Conservation (phyloP, 352 stramenopile genomes). For the Pythium plurisporium region DNA sequence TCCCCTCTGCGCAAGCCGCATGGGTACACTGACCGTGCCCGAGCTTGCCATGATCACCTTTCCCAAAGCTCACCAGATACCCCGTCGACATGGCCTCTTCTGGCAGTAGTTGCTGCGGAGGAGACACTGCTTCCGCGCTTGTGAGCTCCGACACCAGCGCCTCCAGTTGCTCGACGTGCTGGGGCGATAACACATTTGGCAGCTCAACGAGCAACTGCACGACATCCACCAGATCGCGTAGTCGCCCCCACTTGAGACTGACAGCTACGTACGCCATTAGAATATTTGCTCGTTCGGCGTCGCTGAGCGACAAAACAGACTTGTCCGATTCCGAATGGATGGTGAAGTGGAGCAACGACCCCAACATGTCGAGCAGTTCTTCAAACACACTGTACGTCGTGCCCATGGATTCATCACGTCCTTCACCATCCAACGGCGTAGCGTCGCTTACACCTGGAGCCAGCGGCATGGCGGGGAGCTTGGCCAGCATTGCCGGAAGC, state of each 20-base stretch:
- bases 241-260: slow-evolving; percentile 60
- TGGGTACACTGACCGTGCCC: slow-evolving; percentile 74
- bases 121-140: slow-evolving; percentile 23
- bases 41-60: slow-evolving; percentile 81
- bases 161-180: slow-evolving; percentile 26
- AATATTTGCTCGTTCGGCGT: slow-evolving; percentile 29
- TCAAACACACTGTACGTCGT: slow-evolving; percentile 43
- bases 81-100: slow-evolving; percentile 32
- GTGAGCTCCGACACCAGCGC: slow-evolving; percentile 43
- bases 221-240: slow-evolving; percentile 45
- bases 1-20: slow-evolving; percentile 54
- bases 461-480: slow-evolving; percentile 49
- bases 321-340: neutral
- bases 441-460: slow-evolving; percentile 35
- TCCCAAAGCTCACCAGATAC: slow-evolving; percentile 80
- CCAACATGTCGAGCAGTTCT: slow-evolving; percentile 46
- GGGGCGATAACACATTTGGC: slow-evolving; percentile 1
- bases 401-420: neutral
- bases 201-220: slow-evolving; percentile 37
- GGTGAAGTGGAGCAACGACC: slow-evolving; percentile 27
- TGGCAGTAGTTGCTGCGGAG: slow-evolving; percentile 11
- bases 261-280: slow-evolving; percentile 55
- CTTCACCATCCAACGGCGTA: neutral
- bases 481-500: slow-evolving; percentile 51
- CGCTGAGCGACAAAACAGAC: neutral